phyloP scores from a whole-genome alignment of 2,329 filamentous ascomycete genomes.

The Fusarium begoniae region DNA sequence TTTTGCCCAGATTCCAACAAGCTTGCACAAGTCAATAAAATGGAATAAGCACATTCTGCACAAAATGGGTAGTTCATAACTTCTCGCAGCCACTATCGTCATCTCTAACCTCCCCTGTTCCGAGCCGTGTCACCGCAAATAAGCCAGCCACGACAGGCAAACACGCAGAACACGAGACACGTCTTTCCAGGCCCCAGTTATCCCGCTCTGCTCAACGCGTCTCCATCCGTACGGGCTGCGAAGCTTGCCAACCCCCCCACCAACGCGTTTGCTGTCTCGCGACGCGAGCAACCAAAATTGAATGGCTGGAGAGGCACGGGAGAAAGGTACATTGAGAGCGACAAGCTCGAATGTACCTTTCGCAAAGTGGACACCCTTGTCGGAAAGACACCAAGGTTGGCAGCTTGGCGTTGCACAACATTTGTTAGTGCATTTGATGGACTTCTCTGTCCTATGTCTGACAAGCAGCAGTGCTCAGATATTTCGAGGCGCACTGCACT shows the following conservation, averaged over 20 bases:
- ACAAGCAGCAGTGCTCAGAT: not conserved
- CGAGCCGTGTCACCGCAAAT: not conserved
- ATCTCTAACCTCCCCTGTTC: not conserved
- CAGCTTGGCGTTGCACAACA: not conserved
- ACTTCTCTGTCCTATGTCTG: not conserved
- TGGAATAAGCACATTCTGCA: not conserved
- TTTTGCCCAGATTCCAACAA: not conserved
- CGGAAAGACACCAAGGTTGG: not conserved
- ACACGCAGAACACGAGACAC: not conserved
- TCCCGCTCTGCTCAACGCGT: not conserved
- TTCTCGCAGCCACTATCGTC: not conserved
- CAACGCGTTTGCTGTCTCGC: not conserved
- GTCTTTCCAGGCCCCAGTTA: not conserved
- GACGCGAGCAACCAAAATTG: not conserved
- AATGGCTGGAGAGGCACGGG: not conserved
- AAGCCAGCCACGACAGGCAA: not conserved
- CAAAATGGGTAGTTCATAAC: rapidly evolving
- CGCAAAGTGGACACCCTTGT: not conserved
- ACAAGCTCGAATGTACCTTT: not conserved
- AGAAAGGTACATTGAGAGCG: not conserved
- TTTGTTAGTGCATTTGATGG: not conserved
- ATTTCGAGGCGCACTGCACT: not conserved
- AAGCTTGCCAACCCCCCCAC: not conserved
- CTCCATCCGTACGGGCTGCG: too few relatives aligned
- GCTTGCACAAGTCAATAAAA: not conserved